A percentile compares a stretch with the other conserved stretches of the same genome.
Evolutionary conservation across 2,329 filamentous ascomycete genomes (phyloP).

Genomic region (Aspergillus japonicus): DNA sequence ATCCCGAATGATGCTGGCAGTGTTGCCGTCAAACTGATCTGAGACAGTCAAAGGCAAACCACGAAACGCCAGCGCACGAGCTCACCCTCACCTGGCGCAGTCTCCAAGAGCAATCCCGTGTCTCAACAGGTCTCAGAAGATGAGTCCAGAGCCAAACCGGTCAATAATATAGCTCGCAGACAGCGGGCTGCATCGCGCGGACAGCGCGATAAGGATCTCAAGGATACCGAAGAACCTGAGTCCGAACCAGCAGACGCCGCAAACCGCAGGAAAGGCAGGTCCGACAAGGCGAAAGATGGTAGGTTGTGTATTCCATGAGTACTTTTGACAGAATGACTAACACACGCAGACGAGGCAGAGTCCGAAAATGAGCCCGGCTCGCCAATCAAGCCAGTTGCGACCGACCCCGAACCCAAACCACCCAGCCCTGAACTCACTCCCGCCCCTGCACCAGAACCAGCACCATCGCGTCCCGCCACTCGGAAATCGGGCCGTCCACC

Average conservation of each 20-base stretch:
- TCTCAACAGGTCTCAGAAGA: constrained; percentile 63
- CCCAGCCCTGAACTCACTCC: constrained; percentile 44
- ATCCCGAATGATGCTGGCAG: constrained; percentile 18
- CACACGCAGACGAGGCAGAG: constrained; percentile 51
- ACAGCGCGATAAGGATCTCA: constrained; percentile 50
- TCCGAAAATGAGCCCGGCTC: constrained; percentile 69
- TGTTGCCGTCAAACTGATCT: constrained; percentile 25
- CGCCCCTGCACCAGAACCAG: constrained; percentile 37
- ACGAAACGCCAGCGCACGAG: constrained; percentile 80
- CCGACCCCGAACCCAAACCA: constrained; percentile 41
- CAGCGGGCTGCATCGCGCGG: constrained; percentile 57
- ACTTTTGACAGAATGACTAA: constrained; percentile 22
- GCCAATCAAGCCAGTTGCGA: constrained; percentile 44
- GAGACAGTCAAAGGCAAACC: constrained; percentile 63
- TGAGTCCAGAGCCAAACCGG: constrained; percentile 49
- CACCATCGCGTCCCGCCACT: constrained; percentile 41
- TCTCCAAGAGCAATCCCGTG: constrained; percentile 48
- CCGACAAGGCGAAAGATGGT: constrained; percentile 76
- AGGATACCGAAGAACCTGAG: constrained; percentile 63
- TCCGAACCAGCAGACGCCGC: constrained; percentile 70
- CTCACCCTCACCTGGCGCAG: constrained; percentile 68
- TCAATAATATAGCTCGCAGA: constrained; percentile 53
- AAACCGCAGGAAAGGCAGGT: constrained; percentile 76
- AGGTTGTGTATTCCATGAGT: constrained; percentile 52
- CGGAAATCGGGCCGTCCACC: constrained; percentile 65